These are phyloP conservation scores for Russula brevipes DNA, from an alignment of 768 basidiomycete genomes.

Conservation along the genomic window DNA sequence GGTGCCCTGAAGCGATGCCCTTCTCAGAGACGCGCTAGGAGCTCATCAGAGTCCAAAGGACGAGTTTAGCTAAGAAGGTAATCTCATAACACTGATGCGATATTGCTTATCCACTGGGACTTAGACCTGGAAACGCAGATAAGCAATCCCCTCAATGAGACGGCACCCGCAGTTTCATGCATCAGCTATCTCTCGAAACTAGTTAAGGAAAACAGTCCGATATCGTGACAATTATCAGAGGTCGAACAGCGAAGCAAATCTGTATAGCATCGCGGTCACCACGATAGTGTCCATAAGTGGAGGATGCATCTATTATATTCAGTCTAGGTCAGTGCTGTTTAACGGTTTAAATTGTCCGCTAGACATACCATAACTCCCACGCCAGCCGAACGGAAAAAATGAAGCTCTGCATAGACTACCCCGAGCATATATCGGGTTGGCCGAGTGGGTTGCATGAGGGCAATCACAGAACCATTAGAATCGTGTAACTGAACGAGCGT, in stretches of 20 bases:
- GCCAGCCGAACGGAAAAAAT: constrained; percentile 74
- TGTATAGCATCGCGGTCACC: constrained; percentile 80
- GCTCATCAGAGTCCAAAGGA: too few relatives aligned
- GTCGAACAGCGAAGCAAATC: constrained; percentile 57
- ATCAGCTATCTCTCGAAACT: constrained; percentile 21
- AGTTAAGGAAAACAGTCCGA: constrained; percentile 16
- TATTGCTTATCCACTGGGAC: too few relatives aligned
- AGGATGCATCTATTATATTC: constrained; percentile 62
- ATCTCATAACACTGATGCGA: too few relatives aligned
- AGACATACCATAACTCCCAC: constrained; percentile 69
- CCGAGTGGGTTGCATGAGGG: constrained; percentile 73
- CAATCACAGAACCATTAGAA: too few relatives aligned
- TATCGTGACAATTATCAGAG: constrained; percentile 28
- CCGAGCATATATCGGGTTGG: too few relatives aligned
- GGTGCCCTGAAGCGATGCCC: too few relatives aligned
- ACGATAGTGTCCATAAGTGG: constrained; percentile 88
- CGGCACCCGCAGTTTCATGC: constrained; percentile 11
- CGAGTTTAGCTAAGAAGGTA: too few relatives aligned
- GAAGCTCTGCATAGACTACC: constrained; percentile 78
- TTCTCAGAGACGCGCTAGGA: too few relatives aligned
- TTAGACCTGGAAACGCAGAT: constrained; percentile 20
- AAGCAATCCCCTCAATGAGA: constrained; percentile 21
- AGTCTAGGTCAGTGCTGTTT: constrained; percentile 10
- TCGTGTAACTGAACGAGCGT: too few relatives aligned
- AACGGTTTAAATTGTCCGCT: constrained; percentile 16